phyloP scores from a whole-genome alignment of 345 rosid species.

The Trapa bicornis region DNA sequence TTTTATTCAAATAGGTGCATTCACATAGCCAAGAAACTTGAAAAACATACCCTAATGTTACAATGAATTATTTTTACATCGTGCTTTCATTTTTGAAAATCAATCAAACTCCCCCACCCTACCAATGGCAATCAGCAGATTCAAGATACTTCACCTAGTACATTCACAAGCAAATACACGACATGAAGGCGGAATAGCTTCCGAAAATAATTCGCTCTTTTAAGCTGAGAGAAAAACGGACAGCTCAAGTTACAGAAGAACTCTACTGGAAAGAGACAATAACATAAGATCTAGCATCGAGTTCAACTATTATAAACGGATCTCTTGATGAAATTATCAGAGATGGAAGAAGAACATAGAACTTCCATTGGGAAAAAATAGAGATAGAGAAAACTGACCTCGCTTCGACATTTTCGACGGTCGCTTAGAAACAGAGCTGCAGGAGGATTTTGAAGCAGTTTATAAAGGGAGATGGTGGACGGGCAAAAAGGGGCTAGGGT shows the following conservation, averaged over 20 bases:
- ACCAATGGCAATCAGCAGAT: too few species aligned
- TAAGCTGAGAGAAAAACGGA: too few species aligned
- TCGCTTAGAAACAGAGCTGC: neutral
- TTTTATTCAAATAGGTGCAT: too few species aligned
- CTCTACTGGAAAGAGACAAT: neutral
- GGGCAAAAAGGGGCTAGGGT: slow-evolving; percentile 2
- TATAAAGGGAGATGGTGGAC: neutral
- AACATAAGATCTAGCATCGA: neutral
- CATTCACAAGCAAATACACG: too few species aligned
- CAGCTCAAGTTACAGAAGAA: neutral
- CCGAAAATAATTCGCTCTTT: too few species aligned
- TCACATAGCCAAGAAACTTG: too few species aligned
- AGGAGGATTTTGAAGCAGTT: neutral
- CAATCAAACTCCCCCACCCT: too few species aligned
- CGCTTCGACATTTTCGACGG: slow-evolving; percentile 18
- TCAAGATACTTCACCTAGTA: too few species aligned
- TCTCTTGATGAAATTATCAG: neutral
- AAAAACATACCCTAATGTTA: too few species aligned
- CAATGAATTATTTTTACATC: too few species aligned
- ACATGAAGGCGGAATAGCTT: too few species aligned
- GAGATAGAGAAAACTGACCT: slow-evolving; percentile 6
- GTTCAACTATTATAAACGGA: neutral
- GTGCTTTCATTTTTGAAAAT: too few species aligned
- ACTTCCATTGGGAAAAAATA: neutral
- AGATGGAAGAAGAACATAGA: neutral